These are phyloP conservation scores for Phytophthora macrochlamydospora DNA, from an alignment of 352 stramenopile genomes.

Conservation along the genomic window DNA sequence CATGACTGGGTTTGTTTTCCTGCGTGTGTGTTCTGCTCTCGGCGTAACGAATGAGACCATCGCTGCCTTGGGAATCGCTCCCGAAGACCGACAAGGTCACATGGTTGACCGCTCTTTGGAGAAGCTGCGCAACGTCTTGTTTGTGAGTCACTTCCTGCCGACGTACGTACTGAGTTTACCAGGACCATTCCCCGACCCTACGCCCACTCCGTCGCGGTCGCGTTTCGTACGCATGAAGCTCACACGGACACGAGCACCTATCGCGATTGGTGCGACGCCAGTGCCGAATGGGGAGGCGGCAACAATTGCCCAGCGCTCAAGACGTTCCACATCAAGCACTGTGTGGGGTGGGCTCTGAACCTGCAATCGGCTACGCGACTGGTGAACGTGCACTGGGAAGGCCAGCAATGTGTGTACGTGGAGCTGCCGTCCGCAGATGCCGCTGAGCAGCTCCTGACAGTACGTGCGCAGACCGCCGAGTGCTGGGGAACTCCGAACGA, in stretches of 20 bases:
- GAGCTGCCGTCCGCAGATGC: conserved; percentile 44
- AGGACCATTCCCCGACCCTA: conserved; percentile 48
- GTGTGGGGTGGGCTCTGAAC: conserved; percentile 55
- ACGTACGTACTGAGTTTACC: conserved; percentile 48
- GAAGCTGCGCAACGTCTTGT: conserved; percentile 49
- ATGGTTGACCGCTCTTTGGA: conserved; percentile 24
- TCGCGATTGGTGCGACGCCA: conserved; percentile 14
- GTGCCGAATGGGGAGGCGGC: conserved; percentile 15
- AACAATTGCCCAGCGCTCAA: conserved; percentile 45
- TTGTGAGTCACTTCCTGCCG: conserved; percentile 71
- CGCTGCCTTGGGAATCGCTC: conserved; percentile 26
- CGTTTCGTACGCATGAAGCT: conserved; percentile 62
- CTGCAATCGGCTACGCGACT: conserved; percentile 43
- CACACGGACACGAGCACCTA: conserved; percentile 45
- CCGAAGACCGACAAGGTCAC: not conserved
- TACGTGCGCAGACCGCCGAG: conserved; percentile 37
- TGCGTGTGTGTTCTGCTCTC: conserved; percentile 64
- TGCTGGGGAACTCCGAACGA: conserved; percentile 46
- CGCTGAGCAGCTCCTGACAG: conserved; percentile 43
- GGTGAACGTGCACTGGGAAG: conserved; percentile 60
- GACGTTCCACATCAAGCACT: conserved; percentile 81
- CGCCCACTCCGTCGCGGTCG: conserved; percentile 50
- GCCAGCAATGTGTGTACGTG: conserved; percentile 53
- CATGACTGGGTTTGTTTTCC: conserved; percentile 81
- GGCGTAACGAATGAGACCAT: conserved; percentile 64